Evolutionary conservation across 345 rosid genomes (phyloP).

Genomic region (Eucalyptus regnans): DNA sequence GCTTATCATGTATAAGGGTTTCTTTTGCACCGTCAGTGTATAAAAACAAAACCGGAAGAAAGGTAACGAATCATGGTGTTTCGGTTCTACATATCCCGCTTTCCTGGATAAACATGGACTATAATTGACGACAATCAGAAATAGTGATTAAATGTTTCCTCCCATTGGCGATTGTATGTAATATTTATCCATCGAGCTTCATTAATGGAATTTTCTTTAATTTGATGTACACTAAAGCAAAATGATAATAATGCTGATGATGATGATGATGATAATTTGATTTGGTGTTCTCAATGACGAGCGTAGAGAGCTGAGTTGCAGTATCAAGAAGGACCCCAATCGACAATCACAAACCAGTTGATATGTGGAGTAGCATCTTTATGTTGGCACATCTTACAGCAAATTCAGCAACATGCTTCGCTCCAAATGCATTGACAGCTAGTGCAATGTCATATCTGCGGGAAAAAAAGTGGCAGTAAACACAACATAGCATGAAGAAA

Average conservation of each 20-base stretch:
- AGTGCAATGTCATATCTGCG: constrained; percentile 41
- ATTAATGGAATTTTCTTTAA: background rate
- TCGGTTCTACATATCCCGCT: background rate
- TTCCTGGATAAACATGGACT: background rate
- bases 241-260: too few species aligned
- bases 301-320: background rate
- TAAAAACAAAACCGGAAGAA: background rate
- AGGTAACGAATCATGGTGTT: background rate
- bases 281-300: background rate
- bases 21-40: too few species aligned
- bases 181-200: background rate
- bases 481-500: background rate
- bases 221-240: background rate
- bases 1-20: background rate
- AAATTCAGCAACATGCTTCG: constrained; percentile 34
- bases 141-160: background rate
- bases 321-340: background rate
- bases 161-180: background rate
- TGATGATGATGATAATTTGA: background rate
- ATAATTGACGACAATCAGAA: too few species aligned
- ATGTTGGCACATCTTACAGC: constrained; percentile 40
- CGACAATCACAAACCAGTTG: background rate
- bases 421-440: constrained; percentile 46
- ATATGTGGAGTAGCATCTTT: background rate
- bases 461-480: background rate